Evolutionary conservation across 1,284 basidiomycete species (phyloP).

Genomic region (Austropuccinia psidii): DNA sequence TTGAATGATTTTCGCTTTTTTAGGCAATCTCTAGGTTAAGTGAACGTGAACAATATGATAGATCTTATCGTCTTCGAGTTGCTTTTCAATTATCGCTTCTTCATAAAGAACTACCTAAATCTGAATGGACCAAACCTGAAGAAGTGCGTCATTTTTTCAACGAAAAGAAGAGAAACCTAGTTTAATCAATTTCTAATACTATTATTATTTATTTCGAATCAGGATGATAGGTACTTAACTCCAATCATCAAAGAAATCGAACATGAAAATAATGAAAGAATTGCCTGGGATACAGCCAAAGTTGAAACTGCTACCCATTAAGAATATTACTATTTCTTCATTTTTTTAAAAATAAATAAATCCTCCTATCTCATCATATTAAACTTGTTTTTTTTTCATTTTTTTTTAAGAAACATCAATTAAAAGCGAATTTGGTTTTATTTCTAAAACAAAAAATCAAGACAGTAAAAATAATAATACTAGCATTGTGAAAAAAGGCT

Average conservation of each 20-base stretch:
- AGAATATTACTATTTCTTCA: no score
- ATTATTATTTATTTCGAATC: conserved; percentile 36
- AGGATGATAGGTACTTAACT: conserved; percentile 87
- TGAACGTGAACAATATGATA: conserved; percentile 74
- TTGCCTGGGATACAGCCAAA: conserved; percentile 65
- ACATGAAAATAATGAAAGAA: conserved; percentile 71
- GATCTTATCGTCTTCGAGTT: conserved; percentile 77
- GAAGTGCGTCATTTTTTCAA: conserved; percentile 58
- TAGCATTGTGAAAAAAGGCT: no score
- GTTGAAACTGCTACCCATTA: no score
- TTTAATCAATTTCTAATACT: not conserved
- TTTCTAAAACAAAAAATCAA: no score
- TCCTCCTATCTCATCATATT: no score
- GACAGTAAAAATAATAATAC: no score
- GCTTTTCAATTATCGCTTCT: conserved; percentile 72
- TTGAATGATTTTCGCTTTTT: not conserved
- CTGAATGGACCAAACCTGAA: conserved; percentile 68
- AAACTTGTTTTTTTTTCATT: no score
- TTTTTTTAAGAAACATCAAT: no score
- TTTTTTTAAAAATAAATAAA: no score
- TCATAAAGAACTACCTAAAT: conserved; percentile 75
- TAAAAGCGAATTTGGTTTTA: no score
- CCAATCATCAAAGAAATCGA: conserved; percentile 69
- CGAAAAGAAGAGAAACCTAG: not conserved
- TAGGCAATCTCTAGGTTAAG: conserved; percentile 79